phyloP scores from a whole-genome alignment of 768 basidiomycete species.

The Leccinum incarnatum region DNA sequence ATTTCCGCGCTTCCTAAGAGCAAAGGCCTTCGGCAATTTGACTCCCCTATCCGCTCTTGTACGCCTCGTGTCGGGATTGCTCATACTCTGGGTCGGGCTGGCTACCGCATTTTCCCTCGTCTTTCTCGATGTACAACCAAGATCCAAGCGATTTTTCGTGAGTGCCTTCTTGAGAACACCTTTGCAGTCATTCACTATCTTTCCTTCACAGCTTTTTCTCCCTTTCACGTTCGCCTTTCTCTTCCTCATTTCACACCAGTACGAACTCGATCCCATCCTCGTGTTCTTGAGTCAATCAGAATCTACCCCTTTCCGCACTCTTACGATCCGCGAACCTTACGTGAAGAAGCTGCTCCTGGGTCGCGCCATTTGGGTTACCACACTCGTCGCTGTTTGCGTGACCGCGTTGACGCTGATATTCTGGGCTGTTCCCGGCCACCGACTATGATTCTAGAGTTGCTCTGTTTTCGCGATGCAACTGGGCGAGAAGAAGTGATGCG shows the following conservation, averaged over 20 bases:
- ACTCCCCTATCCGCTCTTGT: conserved; percentile 89
- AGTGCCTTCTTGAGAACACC: conserved; percentile 36
- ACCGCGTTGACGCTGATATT: conserved; percentile 87
- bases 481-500: conserved; percentile 4
- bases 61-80: conserved; percentile 78
- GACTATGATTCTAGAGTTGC: conserved; percentile 49
- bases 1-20: conserved; percentile 89
- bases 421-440: conserved; percentile 93
- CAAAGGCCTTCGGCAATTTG: conserved; percentile 97
- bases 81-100: conserved; percentile 94
- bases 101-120: conserved; percentile 87
- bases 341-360: conserved; percentile 88
- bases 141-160: conserved; percentile 92
- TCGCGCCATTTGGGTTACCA: conserved; percentile 87
- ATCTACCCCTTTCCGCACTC: conserved; percentile 94
- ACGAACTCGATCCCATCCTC: conserved; percentile 94
- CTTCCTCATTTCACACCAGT: conserved; percentile 92
- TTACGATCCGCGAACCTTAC: conserved; percentile 89
- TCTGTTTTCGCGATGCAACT: conserved; percentile 6
- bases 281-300: conserved; percentile 93
- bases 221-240: conserved; percentile 89
- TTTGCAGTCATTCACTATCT: conserved; percentile 1
- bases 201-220: conserved; percentile 74
- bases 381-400: conserved; percentile 74
- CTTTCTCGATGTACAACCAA: conserved; percentile 91